These are phyloP conservation scores for Yarrowia yakushimensis DNA, from an alignment of 805 yeast genomes.

Conservation along the genomic window DNA sequence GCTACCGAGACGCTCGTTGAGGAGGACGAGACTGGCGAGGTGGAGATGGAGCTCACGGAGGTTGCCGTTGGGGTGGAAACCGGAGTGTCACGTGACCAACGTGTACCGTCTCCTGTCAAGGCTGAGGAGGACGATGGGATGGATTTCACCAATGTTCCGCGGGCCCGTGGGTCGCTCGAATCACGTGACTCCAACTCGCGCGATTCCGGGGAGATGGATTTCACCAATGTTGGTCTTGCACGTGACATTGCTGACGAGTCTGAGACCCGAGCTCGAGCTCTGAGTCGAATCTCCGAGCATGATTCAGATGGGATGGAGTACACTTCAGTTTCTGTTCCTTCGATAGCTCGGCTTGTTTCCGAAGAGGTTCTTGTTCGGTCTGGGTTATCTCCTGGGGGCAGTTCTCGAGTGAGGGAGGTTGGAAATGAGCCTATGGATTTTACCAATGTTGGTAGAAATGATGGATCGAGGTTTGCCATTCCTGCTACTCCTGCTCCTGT, in stretches of 20 bases:
- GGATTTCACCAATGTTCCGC: constrained; percentile 11
- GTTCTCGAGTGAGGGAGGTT: background rate
- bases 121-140: constrained; percentile 5
- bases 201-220: constrained; percentile 7
- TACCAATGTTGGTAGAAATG: background rate
- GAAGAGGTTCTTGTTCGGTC: constrained; percentile 1
- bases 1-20: background rate
- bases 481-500: background rate
- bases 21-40: background rate
- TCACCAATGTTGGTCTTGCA: constrained; percentile 7
- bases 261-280: background rate
- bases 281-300: constrained; percentile 5
- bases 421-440: background rate
- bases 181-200: background rate
- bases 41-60: constrained; percentile 7
- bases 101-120: constrained; percentile 5
- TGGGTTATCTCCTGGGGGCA: constrained; percentile 13
- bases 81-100: background rate
- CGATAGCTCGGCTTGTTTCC: background rate
- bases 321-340: background rate
- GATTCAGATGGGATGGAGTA: constrained; percentile 3
- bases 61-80: background rate
- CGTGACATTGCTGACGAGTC: background rate
- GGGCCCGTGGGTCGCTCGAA: background rate
- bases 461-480: background rate